These are phyloP conservation scores for Grosmannia serpens DNA, from an alignment of 2,329 filamentous ascomycete species.

Conservation along the genomic window DNA sequence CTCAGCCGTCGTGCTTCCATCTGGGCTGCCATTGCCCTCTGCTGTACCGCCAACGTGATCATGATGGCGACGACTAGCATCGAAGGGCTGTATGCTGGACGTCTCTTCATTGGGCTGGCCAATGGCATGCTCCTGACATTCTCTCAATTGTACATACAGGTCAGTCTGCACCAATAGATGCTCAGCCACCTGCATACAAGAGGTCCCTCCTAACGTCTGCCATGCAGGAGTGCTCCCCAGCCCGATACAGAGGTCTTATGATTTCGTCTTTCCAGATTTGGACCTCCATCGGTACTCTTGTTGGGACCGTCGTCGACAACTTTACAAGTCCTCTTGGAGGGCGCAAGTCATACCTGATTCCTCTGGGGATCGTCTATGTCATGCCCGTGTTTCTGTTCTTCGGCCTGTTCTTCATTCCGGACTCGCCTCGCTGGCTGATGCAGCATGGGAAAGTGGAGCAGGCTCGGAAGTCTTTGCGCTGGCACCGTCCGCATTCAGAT, in stretches of 20 bases:
- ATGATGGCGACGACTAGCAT: constrained; percentile 46
- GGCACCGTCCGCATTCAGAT: constrained; percentile 17
- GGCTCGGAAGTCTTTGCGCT: background rate
- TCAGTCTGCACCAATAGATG: too few relatives aligned
- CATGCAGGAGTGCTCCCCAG: constrained; percentile 19
- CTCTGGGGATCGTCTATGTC: constrained; percentile 28
- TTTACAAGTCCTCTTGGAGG: constrained; percentile 26
- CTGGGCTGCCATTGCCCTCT: constrained; percentile 36
- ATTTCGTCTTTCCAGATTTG: constrained; percentile 23
- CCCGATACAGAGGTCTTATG: constrained; percentile 22
- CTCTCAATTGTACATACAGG: constrained; percentile 25
- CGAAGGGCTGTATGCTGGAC: constrained; percentile 40
- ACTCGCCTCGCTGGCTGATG: constrained; percentile 29
- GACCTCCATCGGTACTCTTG: constrained; percentile 23
- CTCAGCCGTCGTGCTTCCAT: constrained; percentile 25
- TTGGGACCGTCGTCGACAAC: constrained; percentile 40
- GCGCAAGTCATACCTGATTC: constrained; percentile 27
- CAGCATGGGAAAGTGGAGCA: constrained; percentile 17
- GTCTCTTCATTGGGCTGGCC: constrained; percentile 42
- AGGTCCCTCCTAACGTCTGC: constrained; percentile 20
- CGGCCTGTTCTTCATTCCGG: constrained; percentile 26
- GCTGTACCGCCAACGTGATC: constrained; percentile 38
- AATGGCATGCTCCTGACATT: constrained; percentile 48
- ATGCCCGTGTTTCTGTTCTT: constrained; percentile 24
- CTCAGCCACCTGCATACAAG: too few relatives aligned